Conservation (phyloP, 176 grass and related monocot species). For the Cenchrus americanus region DNA sequence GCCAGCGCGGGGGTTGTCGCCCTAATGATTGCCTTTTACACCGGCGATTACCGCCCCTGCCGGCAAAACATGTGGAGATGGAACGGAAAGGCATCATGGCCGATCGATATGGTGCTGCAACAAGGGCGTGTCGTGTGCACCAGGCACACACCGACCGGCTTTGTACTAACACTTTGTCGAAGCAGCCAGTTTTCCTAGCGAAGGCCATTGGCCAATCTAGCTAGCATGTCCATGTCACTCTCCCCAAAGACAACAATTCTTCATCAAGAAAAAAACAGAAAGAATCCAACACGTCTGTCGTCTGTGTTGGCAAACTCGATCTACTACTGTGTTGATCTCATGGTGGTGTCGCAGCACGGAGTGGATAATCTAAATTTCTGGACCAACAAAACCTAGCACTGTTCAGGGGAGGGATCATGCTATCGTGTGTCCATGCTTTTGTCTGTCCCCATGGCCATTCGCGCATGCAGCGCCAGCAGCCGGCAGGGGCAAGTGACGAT, state of each 20-base stretch:
- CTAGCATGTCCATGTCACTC: not conserved
- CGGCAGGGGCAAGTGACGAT: slow-evolving; percentile 32
- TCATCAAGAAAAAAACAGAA: no score
- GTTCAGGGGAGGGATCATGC: not conserved
- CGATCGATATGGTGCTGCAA: not conserved
- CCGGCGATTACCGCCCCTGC: slow-evolving; percentile 25
- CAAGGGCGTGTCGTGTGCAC: not conserved
- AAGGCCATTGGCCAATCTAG: not conserved
- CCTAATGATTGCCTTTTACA: slow-evolving; percentile 50
- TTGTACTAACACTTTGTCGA: not conserved
- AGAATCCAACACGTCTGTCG: not conserved
- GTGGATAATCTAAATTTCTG: not conserved
- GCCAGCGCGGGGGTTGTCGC: slow-evolving; percentile 25
- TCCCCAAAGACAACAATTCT: not conserved
- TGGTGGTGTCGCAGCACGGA: not conserved
- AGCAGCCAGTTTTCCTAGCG: not conserved
- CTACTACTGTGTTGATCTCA: not conserved
- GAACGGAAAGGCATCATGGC: slow-evolving; percentile 21
- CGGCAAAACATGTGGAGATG: slow-evolving; percentile 38
- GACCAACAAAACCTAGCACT: not conserved
- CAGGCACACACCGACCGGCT: not conserved
- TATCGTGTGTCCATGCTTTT: not conserved
- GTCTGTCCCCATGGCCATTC: not conserved
- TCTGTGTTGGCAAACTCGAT: not conserved
- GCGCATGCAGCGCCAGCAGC: slow-evolving; percentile 13